Base-by-base conservation (phyloP, 106 monocot species). In the Dendrobium catenatum region DNA sequence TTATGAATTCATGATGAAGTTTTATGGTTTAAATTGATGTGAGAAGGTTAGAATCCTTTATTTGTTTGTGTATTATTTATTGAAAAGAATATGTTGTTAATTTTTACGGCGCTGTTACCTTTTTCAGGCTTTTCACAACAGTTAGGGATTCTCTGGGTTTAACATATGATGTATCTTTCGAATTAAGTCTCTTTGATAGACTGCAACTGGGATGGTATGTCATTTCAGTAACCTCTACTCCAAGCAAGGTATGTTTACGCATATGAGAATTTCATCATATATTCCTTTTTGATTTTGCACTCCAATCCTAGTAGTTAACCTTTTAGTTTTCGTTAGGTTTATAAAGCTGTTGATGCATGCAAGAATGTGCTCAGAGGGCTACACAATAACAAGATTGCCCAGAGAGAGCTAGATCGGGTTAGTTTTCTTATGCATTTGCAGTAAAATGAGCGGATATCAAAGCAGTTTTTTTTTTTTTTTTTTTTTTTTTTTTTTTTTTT, bases 121-220 rank as follows among this genome's bases (percentile, higher is more conserved):
- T 79, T 64, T 81, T 20, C 90, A 99, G 98, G 85, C 90, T 99
- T 73, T 99, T 99, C 80, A 99, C 98, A 61, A 99, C 93, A 55
- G 98, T 99, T 54, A 88, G 98, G 81, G 98, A 99, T 87, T 95
- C 98, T 11, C 68, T 99, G 48, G 98, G 98, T 68, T 81, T 99
- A 76, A 99, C 98, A 77, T 99, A 99, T 80, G 98, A 99, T 90
- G 98, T 99, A 54, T 99, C 95, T 20, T 99, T 99, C 87, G 98
- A 99, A 78, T 78, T 99, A 83, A 95, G 88, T 82, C 95, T 99
- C 72, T 99, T 95, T 85, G 95, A 99, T 83, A 87, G 88, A 81
- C 79, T 99, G 42, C 84, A 87, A 55, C 87, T 99, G 75, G 98
- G 98, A 37, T 99, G 98, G 98, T 99, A 99, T 85, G 98, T 99